Conservation (phyloP, 106 monocot genomes). For the Posidonia australis region DNA sequence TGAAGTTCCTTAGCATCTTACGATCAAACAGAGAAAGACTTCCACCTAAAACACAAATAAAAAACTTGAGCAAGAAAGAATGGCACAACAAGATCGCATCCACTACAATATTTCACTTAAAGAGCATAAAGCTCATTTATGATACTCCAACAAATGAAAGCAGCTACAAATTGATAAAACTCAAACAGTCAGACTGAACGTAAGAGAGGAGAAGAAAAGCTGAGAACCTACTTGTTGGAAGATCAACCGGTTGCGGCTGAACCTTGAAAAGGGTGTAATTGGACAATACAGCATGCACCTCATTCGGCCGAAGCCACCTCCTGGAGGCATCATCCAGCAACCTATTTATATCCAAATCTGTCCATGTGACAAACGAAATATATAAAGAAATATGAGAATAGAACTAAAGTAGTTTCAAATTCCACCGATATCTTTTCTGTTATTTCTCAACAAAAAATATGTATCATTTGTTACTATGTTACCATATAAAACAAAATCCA, state of each 20-base stretch:
- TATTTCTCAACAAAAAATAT: no score
- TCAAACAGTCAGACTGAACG: neutral
- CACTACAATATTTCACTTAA: neutral
- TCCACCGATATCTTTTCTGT: no score
- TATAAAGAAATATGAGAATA: neutral
- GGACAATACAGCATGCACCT: slow-evolving; percentile 68
- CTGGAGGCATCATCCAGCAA: slow-evolving; percentile 39
- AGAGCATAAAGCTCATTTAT: neutral
- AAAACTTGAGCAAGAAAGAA: neutral
- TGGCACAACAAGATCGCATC: neutral
- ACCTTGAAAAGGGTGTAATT: slow-evolving; percentile 46
- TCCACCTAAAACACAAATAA: slow-evolving; percentile 50
- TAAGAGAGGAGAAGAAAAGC: neutral
- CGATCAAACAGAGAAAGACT: slow-evolving; percentile 70
- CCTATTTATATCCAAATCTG: slow-evolving; percentile 49
- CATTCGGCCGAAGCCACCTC: slow-evolving; percentile 88
- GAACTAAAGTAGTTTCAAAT: no score
- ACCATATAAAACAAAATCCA: no score
- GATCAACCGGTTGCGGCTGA: slow-evolving; percentile 54
- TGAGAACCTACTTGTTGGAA: slow-evolving; percentile 40
- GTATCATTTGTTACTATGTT: no score
- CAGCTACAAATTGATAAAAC: neutral
- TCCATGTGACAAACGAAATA: neutral
- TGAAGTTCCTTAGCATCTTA: slow-evolving; percentile 77
- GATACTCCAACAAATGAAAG: neutral